These are phyloP conservation scores for Lolium rigidum DNA, from an alignment of 176 grass and related monocot genomes.

Conservation along the genomic window DNA sequence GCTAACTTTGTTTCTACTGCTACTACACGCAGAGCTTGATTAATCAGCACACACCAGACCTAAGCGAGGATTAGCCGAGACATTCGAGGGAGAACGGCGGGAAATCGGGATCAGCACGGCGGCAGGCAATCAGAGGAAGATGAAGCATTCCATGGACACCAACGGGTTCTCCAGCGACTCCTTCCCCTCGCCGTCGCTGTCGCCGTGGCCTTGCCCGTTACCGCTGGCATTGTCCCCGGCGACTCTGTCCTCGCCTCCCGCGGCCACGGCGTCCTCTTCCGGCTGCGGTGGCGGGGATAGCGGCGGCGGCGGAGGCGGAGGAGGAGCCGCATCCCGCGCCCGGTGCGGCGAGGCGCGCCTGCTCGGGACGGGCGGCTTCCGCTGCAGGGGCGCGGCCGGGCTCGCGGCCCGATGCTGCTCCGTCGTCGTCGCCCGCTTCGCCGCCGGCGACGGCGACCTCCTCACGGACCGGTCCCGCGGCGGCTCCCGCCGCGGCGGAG, in stretches of 20 bases:
- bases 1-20: conserved; percentile 12
- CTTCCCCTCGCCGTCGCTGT: conserved; percentile 48
- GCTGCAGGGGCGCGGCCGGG: conserved; percentile 3
- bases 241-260: background rate
- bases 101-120: conserved; percentile 12
- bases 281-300: conserved; percentile 5
- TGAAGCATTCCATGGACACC: conserved; percentile 94
- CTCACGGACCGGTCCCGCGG: conserved; percentile 61
- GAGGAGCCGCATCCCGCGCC: conserved; percentile 9
- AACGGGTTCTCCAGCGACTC: conserved; percentile 89
- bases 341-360: conserved; percentile 42
- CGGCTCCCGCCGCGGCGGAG: conserved; percentile 50
- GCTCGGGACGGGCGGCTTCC: conserved; percentile 37
- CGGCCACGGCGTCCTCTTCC: conserved; percentile 24
- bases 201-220: background rate
- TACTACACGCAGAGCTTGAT: background rate
- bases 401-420: conserved; percentile 44
- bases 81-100: conserved; percentile 32
- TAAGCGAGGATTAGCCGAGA: conserved; percentile 25
- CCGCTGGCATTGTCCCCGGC: background rate
- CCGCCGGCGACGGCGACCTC: conserved; percentile 69
- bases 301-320: too few species aligned
- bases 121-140: conserved; percentile 58
- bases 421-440: conserved; percentile 33
- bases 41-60: background rate